Base-by-base conservation (phyloP, 495 filamentous ascomycete genomes). In the Penicillium odoratum region DNA sequence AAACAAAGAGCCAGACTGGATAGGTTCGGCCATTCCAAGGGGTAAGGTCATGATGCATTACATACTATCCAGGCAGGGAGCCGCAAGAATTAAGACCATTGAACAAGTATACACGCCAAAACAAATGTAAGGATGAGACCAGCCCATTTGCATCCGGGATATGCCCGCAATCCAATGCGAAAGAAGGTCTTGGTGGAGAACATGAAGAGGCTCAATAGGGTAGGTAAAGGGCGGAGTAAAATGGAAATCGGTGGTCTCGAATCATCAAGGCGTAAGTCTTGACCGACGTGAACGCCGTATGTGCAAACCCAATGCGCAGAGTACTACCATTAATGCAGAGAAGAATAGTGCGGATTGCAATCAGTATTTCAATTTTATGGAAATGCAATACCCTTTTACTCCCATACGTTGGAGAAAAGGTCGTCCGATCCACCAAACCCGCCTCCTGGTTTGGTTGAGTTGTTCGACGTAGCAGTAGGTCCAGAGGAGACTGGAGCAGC, bases 381-480 rank as follows among this genome's bases (percentile, higher is more conserved):
- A 36, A 60, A 57, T 48, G 48, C 40, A 51, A 33, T 56, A 51
- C 38, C 36, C 54, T 54, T 58, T 55, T 76, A 95, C 73, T 90
- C 80, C 92, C 92, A 97, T 57, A 97, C 92, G 75, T 97, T 97
- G 42, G 89, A 92, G 70, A 96, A 97, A 65, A 97, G 72, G 77
- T 97, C 92, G 62, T 97, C 92, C 53, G 77, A 77, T 11, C 80
- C 84, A 4, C 83, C 85, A 73, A 90, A 88, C 54, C 87, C 88
- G 63, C 79, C 80, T 36, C 74, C 76, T 53, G 80, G 74, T 68
- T 84, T 83, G 51, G 66, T 56, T 48, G 75, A 56, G 50, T 67
- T 55, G 25, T 68, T 71, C n/a, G 60, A 66, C 54, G 63, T 69
- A 16, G 65, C 57, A 7, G 60, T 63, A 33, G 62, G 67, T n/a